Percentiles rank a stretch among this genome's conserved stretches.
Conservation (phyloP, 164 flowering plant genomes). For the Pachysandra terminalis region DNA sequence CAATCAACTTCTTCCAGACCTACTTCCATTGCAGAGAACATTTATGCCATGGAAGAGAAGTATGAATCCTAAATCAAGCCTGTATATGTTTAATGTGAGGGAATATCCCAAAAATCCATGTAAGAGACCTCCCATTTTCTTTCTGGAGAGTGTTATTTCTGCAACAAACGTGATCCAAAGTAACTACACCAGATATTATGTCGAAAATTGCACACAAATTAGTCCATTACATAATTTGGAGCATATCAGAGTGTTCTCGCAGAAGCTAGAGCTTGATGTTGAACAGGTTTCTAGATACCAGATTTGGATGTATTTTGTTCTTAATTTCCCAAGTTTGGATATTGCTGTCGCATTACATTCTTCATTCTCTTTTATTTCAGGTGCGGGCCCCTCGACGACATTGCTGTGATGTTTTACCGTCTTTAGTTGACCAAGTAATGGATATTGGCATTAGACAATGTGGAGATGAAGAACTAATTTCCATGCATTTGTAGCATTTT, state of each 20-base stretch:
- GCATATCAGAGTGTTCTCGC: slow-evolving; percentile 41
- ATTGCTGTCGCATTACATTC: not conserved
- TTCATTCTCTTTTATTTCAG: slow-evolving; percentile 19
- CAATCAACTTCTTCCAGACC: slow-evolving; percentile 55
- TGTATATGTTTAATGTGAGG: slow-evolving; percentile 61
- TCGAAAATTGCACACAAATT: slow-evolving; percentile 28
- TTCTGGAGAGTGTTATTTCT: slow-evolving; percentile 39
- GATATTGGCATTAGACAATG: slow-evolving; percentile 52
- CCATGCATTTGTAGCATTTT: slow-evolving; percentile 30
- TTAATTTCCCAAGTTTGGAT: not conserved
- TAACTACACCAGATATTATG: slow-evolving; percentile 32
- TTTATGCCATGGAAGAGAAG: slow-evolving; percentile 67
- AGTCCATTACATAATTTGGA: slow-evolving; percentile 29
- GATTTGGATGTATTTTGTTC: not conserved
- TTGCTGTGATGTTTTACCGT: slow-evolving; percentile 55
- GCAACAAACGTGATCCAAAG: slow-evolving; percentile 29
- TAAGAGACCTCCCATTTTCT: slow-evolving; percentile 48
- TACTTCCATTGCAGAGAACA: slow-evolving; percentile 48
- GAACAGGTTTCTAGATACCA: slow-evolving; percentile 38
- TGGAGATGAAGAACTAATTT: slow-evolving; percentile 48
- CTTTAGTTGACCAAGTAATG: slow-evolving; percentile 32
- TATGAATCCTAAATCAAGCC: slow-evolving; percentile 16
- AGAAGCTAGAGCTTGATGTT: slow-evolving; percentile 37
- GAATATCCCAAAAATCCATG: slow-evolving; percentile 59
- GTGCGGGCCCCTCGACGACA: slow-evolving; percentile 68